A percentile compares a stretch with the other conserved stretches of the same genome.
Evolutionary conservation across 768 basidiomycete species (phyloP).

Genomic region (Agrocybe pediades): DNA sequence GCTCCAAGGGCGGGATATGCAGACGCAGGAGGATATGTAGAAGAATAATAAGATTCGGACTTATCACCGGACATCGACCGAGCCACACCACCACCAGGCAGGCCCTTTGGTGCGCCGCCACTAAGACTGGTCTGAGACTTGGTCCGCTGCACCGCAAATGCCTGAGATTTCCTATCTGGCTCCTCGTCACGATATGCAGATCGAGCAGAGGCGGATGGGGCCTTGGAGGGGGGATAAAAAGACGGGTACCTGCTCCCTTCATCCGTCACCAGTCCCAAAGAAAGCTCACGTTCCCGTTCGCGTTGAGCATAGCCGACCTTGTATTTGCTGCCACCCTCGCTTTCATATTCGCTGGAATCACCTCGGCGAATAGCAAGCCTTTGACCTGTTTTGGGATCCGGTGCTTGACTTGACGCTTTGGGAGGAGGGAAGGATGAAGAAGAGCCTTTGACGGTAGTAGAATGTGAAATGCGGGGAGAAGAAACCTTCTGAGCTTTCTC

Average conservation of each 20-base stretch:
- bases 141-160: neutral
- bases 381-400: neutral
- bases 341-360: neutral
- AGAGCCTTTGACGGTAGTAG: too few species aligned
- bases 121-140: neutral
- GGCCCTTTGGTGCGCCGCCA: neutral
- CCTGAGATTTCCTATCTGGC: neutral
- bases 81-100: neutral
- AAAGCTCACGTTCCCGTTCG: neutral
- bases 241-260: neutral
- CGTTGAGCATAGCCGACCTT: neutral
- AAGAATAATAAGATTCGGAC: neutral
- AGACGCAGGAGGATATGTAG: neutral
- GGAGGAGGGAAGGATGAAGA: neutral
- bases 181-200: neutral
- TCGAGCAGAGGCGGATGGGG: neutral
- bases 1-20: neutral
- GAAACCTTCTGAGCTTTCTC: neutral
- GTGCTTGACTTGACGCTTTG: neutral
- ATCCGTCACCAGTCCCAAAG: neutral
- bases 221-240: neutral
- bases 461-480: neutral
- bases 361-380: neutral
- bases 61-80: neutral
- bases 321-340: neutral